Evolutionary conservation across 768 basidiomycete species (phyloP), one percentile per base, ranked within the genome.

Genomic region (Asterophora lycoperdoides): DNA sequence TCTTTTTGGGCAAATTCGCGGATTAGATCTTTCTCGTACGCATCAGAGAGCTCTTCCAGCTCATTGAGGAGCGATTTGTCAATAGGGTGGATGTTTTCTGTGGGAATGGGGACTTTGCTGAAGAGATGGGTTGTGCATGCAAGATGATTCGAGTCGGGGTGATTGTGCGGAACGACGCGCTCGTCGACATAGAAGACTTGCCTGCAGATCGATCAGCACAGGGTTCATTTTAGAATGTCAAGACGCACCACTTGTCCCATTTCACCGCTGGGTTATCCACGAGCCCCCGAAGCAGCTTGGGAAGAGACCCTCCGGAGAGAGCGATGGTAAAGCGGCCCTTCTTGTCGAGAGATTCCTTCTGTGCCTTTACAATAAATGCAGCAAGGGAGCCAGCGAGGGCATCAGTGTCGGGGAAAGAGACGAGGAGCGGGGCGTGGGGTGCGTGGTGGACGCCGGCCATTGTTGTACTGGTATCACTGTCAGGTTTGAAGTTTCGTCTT

Each of bases 171-270:
- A 18, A 99, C 96, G 53, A 84, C 81, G 46, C 96, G 89, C 70
- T 99, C 96, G 68, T 99, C 96, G 26, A 85, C 92, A 62, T 96
- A 99, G 72, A 88, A 99, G 60, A 98, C 84, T 55, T 97, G 93
- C 96, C 95, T 98, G 64, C 4, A 26, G 2, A 46, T 35, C 6
- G 35, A 33, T 34, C 36, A 54, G 37, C 48, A 30, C 48, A 17
- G 26, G 5, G 37, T 18, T 14, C 4, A 32, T 14, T 5, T 30
- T 28, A 30, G 9, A 15, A 43, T 5, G 32, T 41, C n/a, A 3
- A 1, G 34, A 72, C 76, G 51, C 57, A 92, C 95, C 96, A 99
- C 66, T 90, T 89, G 62, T 93, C 83, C 95, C 96, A 99, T 66
- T 85, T 86, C 14, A 92, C 78, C 32, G 75, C 76, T 2, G 76